Base-by-base conservation (phyloP, 768 basidiomycete species). In the Suillus variegatus region DNA sequence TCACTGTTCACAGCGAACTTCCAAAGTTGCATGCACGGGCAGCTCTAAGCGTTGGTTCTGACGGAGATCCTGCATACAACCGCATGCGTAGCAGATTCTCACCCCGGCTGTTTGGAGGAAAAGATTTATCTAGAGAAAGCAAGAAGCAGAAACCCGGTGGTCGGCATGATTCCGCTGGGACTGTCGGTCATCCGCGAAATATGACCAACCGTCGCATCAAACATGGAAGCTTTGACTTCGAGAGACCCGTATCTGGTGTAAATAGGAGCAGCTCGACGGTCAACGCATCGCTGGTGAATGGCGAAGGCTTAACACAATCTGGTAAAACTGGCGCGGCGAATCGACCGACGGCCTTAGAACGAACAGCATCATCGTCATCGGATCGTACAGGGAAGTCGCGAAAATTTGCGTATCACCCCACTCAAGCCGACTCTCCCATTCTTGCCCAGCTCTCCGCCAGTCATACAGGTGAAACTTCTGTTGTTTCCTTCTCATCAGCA, bases 161-260 rank as follows among this genome's bases (percentile, higher is more conserved):
- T 51, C 74, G 72, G 22, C 5, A 63, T 36, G 44, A 68, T 35
- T 49, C 52, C 18, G 54, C 67, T 20, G 66, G 54, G 10, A 54
- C 54, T 25, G 43, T 60, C 41, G 58, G 63, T 38, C 66, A 61
- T 41, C 57, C 52, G 13, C 76, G 76, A 65, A 76, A 75, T 51
- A 76, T 78, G 61, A 70, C 68, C 28, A 79, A 71, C 38, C 81
- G 83, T 58, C 77, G 84, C 2, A 84, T 80, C 49, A 88, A 89
- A 71, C 88, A 89, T 67, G 89, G 89, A 6, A 89, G 87, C 70
- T 91, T 92, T 73, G 90, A 92, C 71, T 91, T 92, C 68, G 91
- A 92, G 75, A 81, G 89, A 43, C 90, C 90, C 0, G 82, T 85
- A 16, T 77, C 77, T n/a, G 68, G 68, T 2, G 71, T 78, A 60